Percentiles rank a stretch among this genome's conserved stretches.
These are phyloP conservation scores for Salix dunnii DNA, from an alignment of 345 rosid species.

Conservation along the genomic window DNA sequence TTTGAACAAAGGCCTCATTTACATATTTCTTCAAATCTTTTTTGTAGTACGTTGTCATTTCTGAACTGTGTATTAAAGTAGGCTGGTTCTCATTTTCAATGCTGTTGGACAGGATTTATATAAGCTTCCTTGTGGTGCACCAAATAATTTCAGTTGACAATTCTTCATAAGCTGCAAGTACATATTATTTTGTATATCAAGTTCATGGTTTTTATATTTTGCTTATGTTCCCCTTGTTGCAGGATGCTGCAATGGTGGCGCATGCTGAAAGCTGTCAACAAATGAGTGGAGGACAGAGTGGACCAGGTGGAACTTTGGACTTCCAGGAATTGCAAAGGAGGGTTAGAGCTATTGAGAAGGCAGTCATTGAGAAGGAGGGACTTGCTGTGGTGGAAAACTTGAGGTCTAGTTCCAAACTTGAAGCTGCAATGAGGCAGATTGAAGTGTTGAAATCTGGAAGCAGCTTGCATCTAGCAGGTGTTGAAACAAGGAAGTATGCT, in stretches of 20 bases:
- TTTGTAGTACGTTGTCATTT: neutral
- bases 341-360: conserved; percentile 62
- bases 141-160: neutral
- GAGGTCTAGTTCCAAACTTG: conserved; percentile 52
- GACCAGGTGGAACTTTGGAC: conserved; percentile 33
- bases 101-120: neutral
- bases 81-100: conserved; percentile 6
- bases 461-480: conserved; percentile 25
- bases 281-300: conserved; percentile 25
- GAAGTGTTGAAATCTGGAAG: conserved; percentile 43
- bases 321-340: conserved; percentile 54
- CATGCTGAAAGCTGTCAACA: conserved; percentile 32
- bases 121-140: conserved; percentile 6
- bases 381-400: conserved; percentile 48
- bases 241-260: conserved; percentile 37
- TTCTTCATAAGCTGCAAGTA: neutral
- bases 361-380: conserved; percentile 58
- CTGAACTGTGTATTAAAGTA: conserved; percentile 2
- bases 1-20: conserved; percentile 2
- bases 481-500: conserved; percentile 31
- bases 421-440: conserved; percentile 46
- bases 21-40: neutral
- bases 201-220: conserved; percentile 1
- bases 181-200: neutral
- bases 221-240: conserved; percentile 16